These are phyloP conservation scores for Verticillium dahliae DNA, from an alignment of 2,329 filamentous ascomycete genomes.

Conservation along the genomic window DNA sequence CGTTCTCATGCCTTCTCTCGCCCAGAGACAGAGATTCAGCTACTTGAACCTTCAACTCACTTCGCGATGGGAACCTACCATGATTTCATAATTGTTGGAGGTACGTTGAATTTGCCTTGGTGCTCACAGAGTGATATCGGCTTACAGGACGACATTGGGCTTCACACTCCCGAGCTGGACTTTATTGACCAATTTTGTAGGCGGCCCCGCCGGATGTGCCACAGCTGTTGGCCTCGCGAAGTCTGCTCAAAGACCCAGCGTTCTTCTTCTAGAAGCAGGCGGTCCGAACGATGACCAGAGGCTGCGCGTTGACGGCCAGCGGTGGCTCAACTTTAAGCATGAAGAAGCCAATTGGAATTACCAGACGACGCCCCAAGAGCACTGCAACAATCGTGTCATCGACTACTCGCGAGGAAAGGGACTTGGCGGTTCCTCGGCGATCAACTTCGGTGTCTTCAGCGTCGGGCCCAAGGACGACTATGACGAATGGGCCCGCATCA, in stretches of 20 bases:
- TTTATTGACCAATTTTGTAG: slow-evolving; percentile 21
- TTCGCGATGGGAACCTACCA: not conserved
- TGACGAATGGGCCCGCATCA: slow-evolving; percentile 50
- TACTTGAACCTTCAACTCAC: not conserved
- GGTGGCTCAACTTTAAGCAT: slow-evolving; percentile 45
- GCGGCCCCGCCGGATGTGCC: slow-evolving; percentile 53
- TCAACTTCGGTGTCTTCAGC: slow-evolving; percentile 49
- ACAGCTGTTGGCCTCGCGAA: slow-evolving; percentile 46
- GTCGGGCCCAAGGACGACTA: slow-evolving; percentile 54
- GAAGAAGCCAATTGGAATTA: slow-evolving; percentile 45
- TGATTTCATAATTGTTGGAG: not conserved
- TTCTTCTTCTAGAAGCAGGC: slow-evolving; percentile 58
- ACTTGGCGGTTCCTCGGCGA: slow-evolving; percentile 43
- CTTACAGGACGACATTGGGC: no score
- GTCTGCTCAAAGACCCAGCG: slow-evolving; percentile 36
- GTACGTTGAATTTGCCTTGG: not conserved
- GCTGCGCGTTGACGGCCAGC: slow-evolving; percentile 45
- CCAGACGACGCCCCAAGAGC: slow-evolving; percentile 38
- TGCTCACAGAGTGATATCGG: no score
- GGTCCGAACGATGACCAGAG: slow-evolving; percentile 36
- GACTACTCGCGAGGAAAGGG: slow-evolving; percentile 44
- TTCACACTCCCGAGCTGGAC: no score
- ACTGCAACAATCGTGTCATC: slow-evolving; percentile 34
- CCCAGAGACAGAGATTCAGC: no score
- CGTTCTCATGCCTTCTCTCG: no score